phyloP scores from a whole-genome alignment of 352 stramenopile genomes.

The Phytophthora podocarpi region DNA sequence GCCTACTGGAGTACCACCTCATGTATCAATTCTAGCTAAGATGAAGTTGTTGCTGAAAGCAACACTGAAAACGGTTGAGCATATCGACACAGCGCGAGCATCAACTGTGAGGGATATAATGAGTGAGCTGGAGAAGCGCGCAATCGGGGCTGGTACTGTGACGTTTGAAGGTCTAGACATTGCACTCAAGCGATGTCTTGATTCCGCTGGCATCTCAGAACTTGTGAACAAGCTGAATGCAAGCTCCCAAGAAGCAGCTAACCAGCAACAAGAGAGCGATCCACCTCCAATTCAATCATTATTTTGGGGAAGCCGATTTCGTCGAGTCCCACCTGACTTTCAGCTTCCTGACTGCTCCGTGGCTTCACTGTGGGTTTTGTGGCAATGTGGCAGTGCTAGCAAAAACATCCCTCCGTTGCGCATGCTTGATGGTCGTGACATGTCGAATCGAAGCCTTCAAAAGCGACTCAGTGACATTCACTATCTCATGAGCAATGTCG shows the following conservation, averaged over 20 bases:
- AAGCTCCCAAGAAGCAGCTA: not conserved
- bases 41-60: constrained; percentile 10
- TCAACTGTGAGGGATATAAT: constrained; percentile 11
- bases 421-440: constrained; percentile 12
- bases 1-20: constrained; percentile 14
- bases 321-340: constrained; percentile 3
- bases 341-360: constrained; percentile 7
- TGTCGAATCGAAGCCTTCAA: constrained; percentile 6
- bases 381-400: constrained; percentile 3
- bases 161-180: constrained; percentile 9
- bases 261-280: not conserved
- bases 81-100: not conserved
- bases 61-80: not conserved
- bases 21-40: constrained; percentile 14
- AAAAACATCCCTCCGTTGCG: constrained; percentile 3
- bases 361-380: not conserved
- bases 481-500: constrained; percentile 12
- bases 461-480: constrained; percentile 11
- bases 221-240: not conserved
- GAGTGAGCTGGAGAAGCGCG: constrained; percentile 9
- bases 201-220: not conserved
- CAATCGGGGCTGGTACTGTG: constrained; percentile 17
- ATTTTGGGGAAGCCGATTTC: constrained; percentile 3
- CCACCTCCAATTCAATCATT: too few relatives aligned
- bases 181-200: constrained; percentile 1